These are phyloP conservation scores for Sporodiniella umbellata DNA, from an alignment of 371 early-diverging fungal species.

Conservation along the genomic window DNA sequence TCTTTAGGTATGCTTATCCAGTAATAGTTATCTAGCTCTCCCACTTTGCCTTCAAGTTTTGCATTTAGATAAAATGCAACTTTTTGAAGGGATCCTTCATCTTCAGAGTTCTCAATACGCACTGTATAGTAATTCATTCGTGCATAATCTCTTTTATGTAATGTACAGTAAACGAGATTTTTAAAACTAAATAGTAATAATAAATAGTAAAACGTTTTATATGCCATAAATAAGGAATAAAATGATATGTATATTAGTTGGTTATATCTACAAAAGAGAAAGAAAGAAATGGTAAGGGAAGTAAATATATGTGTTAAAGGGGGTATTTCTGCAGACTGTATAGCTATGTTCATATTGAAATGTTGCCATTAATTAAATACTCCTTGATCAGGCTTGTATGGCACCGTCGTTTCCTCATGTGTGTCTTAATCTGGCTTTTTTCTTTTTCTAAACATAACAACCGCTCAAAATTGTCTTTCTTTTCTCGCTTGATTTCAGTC, in stretches of 20 bases:
- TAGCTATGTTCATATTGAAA: conserved; percentile 2
- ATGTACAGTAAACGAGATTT: neutral
- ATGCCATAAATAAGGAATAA: neutral
- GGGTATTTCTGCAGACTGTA: conserved; percentile 1
- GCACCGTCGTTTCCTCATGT: conserved; percentile 19
- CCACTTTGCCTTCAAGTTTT: conserved; percentile 61
- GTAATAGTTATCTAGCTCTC: conserved; percentile 61
- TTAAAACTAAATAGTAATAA: neutral
- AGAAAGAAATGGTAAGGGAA: neutral
- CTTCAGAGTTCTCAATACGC: conserved; percentile 30
- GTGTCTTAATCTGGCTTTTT: conserved; percentile 9
- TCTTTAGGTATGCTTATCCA: conserved; percentile 49
- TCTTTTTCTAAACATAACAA: conserved; percentile 10
- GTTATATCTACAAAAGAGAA: neutral
- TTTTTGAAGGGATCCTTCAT: conserved; percentile 16
- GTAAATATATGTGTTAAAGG: neutral
- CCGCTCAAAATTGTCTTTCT: conserved; percentile 7
- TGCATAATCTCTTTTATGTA: conserved; percentile 21
- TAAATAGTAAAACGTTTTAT: neutral
- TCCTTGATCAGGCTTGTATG: conserved; percentile 5
- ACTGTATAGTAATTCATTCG: conserved; percentile 50
- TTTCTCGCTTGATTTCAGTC: conserved; percentile 37
- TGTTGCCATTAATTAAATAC: neutral
- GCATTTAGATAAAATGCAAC: conserved; percentile 42
- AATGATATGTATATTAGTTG: neutral